Conservation (phyloP, 768 basidiomycete genomes). For the Lactarius indigo region DNA sequence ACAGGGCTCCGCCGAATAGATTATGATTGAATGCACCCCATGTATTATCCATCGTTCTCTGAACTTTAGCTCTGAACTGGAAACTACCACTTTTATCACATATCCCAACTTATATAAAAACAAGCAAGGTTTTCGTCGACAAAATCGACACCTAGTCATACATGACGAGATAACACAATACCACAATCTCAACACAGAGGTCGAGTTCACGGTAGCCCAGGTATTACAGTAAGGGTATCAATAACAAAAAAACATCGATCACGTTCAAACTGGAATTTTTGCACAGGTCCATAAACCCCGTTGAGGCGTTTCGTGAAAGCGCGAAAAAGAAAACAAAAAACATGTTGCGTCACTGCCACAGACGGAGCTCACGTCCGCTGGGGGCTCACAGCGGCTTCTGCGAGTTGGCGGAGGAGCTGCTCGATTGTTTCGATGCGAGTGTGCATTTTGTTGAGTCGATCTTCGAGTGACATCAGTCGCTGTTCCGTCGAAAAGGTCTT, state of each 20-base stretch:
- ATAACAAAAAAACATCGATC: not conserved
- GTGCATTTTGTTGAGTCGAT: not conserved
- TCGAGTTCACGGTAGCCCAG: not conserved
- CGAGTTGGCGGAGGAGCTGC: not conserved
- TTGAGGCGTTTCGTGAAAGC: not conserved
- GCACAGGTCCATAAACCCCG: not conserved
- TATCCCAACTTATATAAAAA: no score
- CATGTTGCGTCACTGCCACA: not conserved
- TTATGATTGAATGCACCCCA: no score
- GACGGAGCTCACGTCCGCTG: not conserved
- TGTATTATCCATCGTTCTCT: no score
- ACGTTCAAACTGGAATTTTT: not conserved
- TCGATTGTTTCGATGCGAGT: slow-evolving; percentile 4
- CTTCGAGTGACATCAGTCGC: slow-evolving; percentile 4
- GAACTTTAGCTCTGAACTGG: no score
- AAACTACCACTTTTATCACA: no score
- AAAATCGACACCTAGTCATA: no score
- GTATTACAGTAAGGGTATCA: not conserved
- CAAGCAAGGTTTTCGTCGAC: no score
- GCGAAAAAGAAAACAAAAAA: not conserved
- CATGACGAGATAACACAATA: not conserved
- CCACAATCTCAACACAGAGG: not conserved
- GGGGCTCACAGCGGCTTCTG: not conserved
- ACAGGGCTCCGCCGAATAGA: no score
- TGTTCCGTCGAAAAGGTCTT: not conserved